These are phyloP conservation scores for Coemansia sp. DNA, from an alignment of 192 early-diverging fungal species.

Conservation along the genomic window DNA sequence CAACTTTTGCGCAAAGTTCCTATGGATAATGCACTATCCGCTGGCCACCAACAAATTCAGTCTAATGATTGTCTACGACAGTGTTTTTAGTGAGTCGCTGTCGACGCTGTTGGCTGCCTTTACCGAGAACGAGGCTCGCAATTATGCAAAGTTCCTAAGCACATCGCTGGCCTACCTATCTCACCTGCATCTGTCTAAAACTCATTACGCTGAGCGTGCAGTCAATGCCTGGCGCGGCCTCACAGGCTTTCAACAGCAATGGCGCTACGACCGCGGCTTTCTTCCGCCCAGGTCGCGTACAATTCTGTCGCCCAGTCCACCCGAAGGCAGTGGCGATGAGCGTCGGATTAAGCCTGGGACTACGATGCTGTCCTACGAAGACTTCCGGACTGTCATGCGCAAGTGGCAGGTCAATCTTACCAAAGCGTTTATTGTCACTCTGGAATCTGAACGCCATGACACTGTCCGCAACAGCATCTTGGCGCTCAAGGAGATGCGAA, in stretches of 20 bases:
- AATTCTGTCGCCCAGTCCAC: slow-evolving; percentile 8
- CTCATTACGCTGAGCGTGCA: slow-evolving; percentile 39
- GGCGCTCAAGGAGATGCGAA: slow-evolving; percentile 46
- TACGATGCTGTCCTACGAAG: slow-evolving; percentile 38
- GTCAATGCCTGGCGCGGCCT: slow-evolving; percentile 46
- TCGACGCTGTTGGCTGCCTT: slow-evolving; percentile 38
- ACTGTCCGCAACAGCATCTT: slow-evolving; percentile 51
- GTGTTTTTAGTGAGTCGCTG: slow-evolving; percentile 30
- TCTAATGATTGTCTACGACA: slow-evolving; percentile 48
- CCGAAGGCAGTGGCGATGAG: slow-evolving; percentile 24
- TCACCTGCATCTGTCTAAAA: slow-evolving; percentile 28
- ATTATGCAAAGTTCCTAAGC: slow-evolving; percentile 47
- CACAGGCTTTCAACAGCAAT: slow-evolving; percentile 38
- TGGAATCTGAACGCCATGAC: slow-evolving; percentile 37
- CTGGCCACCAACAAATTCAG: slow-evolving; percentile 55
- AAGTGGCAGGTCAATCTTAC: slow-evolving; percentile 47
- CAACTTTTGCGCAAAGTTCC: slow-evolving; percentile 48
- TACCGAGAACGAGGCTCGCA: slow-evolving; percentile 47
- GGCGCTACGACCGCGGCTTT: slow-evolving; percentile 43
- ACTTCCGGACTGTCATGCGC: slow-evolving; percentile 51
- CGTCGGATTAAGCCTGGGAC: slow-evolving; percentile 27
- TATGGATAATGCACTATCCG: slow-evolving; percentile 53
- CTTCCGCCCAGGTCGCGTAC: slow-evolving; percentile 51
- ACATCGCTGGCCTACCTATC: slow-evolving; percentile 34
- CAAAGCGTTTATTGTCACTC: slow-evolving; percentile 28